Base-by-base conservation (phyloP, 2,329 filamentous ascomycete species). In the Cladosporium sp. region DNA sequence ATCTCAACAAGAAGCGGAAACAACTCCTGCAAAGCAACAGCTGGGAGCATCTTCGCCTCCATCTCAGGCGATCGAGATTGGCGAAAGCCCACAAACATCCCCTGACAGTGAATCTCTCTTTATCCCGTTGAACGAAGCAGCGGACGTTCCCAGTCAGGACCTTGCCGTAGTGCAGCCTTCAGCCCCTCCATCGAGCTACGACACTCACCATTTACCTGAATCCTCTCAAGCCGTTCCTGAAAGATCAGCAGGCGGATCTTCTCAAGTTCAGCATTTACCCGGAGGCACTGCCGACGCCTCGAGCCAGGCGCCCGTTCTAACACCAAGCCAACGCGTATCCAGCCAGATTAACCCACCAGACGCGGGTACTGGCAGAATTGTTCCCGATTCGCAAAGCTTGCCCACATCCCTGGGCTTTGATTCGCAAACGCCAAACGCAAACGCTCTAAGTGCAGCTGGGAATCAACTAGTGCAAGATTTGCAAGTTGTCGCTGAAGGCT, bases 131-230 rank as follows among this genome's bases (percentile, higher is more conserved):
- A 24, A 43, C 38, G 30, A 34, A n/a, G 19, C 24, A 4, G 15
- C 22, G 11, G 18, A 11, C 13, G 7, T 32, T 7, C 40, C 40
- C 22, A 38, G 48, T 22, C 41, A 51, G 34, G 36, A 51, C 9
- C 24, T 51, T 5, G 47, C 47, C 17, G 49, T 53, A 13, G 56
- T 60, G 12, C 56, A 58, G 20, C 30, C 52, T 7, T 56, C 58
- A 4, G 52, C 56, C 30, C 62, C 62, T 3, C 61, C 62, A 4
- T 62, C 61, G 3, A 65, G 64, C 51, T 64, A 55, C 43, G 39
- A 39, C 3, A 54, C 43, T 7, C 41, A 47, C 30, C 18, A 27
- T 6, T 37, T 34, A 5, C n/a, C 37, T 8, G 42, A 22, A 43
- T 39, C 41, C 7, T 40, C 48, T 30, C 48, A 51, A 17, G 12